These are phyloP conservation scores for Hordeum marinum DNA, from an alignment of 176 grass and related monocot species.

Conservation along the genomic window DNA sequence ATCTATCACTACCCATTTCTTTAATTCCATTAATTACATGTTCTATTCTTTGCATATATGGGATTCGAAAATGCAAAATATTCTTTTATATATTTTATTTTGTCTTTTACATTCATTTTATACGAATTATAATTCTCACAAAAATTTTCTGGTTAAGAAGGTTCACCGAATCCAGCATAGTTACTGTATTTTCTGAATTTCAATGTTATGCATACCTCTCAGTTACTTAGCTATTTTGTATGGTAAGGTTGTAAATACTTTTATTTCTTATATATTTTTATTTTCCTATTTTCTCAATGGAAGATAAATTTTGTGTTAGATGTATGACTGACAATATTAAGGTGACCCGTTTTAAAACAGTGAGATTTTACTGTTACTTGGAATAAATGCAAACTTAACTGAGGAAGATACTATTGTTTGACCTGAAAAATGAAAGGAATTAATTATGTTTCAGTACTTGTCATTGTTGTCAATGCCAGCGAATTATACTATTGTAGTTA, in stretches of 20 bases:
- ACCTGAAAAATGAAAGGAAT: not conserved
- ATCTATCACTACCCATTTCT: not conserved
- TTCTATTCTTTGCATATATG: not conserved
- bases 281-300: not conserved
- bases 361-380: not conserved
- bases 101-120: not conserved
- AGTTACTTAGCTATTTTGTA: not conserved
- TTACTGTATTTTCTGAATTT: not conserved
- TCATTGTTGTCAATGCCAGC: too few species aligned
- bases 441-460: not conserved
- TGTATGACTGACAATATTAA: not conserved
- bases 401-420: not conserved
- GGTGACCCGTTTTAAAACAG: not conserved
- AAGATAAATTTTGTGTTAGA: not conserved
- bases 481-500: too few species aligned
- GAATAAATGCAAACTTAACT: conserved; percentile 1
- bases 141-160: too few species aligned
- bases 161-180: too few species aligned
- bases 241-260: not conserved
- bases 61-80: not conserved
- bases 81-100: not conserved
- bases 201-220: not conserved
- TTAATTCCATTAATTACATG: not conserved
- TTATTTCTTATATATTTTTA: not conserved
- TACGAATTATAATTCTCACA: not conserved